Percentiles rank a stretch among this genome's conserved stretches.
Conservation (phyloP, 495 filamentous ascomycete genomes). For the Stereocaulon alpinum region DNA sequence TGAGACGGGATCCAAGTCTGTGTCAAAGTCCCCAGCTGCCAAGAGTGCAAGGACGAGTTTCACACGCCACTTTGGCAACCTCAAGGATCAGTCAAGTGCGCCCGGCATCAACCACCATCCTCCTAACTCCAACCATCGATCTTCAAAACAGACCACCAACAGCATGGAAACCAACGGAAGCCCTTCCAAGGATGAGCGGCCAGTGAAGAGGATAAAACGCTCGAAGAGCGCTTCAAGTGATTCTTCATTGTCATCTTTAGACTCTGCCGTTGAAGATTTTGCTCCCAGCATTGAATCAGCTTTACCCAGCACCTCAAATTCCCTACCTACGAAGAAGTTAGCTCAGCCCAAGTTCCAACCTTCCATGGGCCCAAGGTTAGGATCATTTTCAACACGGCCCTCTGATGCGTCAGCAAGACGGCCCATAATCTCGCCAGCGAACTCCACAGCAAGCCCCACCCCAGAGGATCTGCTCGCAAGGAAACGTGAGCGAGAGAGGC, state of each 20-base stretch:
- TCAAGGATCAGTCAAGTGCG: conserved; percentile 14
- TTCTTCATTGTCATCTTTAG: conserved; percentile 35
- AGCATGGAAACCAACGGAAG: conserved; percentile 15
- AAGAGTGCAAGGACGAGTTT: conserved; percentile 33
- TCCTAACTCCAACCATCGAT: conserved; percentile 10
- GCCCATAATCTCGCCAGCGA: not conserved
- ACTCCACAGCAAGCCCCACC: conserved; percentile 2
- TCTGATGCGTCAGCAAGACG: conserved; percentile 6
- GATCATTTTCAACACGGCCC: conserved; percentile 16
- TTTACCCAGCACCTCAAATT: not conserved
- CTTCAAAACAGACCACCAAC: conserved; percentile 11
- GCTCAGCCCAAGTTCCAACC: conserved; percentile 1
- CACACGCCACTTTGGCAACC: conserved; percentile 23
- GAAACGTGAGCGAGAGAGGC: conserved; percentile 14
- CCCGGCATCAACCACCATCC: conserved; percentile 15
- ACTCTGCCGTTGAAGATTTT: conserved; percentile 22
- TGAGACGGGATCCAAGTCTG: conserved; percentile 11
- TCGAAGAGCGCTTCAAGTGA: conserved; percentile 28
- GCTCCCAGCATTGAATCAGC: conserved; percentile 14
- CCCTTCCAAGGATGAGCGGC: conserved; percentile 15
- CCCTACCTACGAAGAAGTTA: not conserved
- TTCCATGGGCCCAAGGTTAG: conserved; percentile 11
- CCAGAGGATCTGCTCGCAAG: conserved; percentile 18
- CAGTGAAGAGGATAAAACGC: conserved; percentile 21
- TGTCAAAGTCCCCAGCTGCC: conserved; percentile 20